Percentiles rank a stretch among this genome's conserved stretches.
These are phyloP conservation scores for Amesomyces nigricolor DNA, from an alignment of 2,329 filamentous ascomycete genomes.

Conservation along the genomic window DNA sequence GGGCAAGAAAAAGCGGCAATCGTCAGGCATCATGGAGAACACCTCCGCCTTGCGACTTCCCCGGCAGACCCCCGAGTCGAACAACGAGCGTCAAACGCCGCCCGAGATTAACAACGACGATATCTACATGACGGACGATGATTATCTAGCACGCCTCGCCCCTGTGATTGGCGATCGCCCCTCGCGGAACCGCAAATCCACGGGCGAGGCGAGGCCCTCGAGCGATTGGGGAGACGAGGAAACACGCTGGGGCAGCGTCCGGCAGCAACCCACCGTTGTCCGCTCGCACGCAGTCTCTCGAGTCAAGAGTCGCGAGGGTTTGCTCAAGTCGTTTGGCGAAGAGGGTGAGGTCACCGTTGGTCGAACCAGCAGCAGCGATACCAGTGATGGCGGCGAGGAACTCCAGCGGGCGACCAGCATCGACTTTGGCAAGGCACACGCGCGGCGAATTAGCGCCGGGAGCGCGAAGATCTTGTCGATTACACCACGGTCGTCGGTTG, in stretches of 20 bases:
- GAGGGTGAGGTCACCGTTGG: slow-evolving; percentile 29
- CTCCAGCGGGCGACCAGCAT: slow-evolving; percentile 65
- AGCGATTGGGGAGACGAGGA: slow-evolving; percentile 56
- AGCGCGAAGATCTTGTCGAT: slow-evolving; percentile 71
- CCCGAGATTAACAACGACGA: slow-evolving; percentile 55
- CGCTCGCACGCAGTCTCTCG: slow-evolving; percentile 44
- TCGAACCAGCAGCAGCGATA: slow-evolving; percentile 17
- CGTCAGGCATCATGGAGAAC: slow-evolving; percentile 34
- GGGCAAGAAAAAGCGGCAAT: slow-evolving; percentile 36
- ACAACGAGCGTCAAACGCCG: slow-evolving; percentile 37
- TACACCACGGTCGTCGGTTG: slow-evolving; percentile 48
- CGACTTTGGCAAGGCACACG: slow-evolving; percentile 59
- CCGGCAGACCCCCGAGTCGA: slow-evolving; percentile 39
- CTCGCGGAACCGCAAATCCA: slow-evolving; percentile 37
- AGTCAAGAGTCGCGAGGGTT: slow-evolving; percentile 49
- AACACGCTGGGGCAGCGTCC: slow-evolving; percentile 46
- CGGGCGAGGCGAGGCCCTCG: slow-evolving; percentile 48
- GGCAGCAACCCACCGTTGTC: slow-evolving; percentile 52
- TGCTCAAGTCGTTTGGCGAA: slow-evolving; percentile 41
- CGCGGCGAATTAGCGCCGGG: slow-evolving; percentile 68
- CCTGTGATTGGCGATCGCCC: slow-evolving; percentile 27
- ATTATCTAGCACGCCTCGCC: slow-evolving; percentile 59
- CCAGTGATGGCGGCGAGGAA: slow-evolving; percentile 35
- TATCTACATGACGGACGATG: slow-evolving; percentile 60
- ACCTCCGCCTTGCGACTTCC: slow-evolving; percentile 22